Evolutionary conservation across 768 basidiomycete genomes (phyloP).

Genomic region (Gautieria morchelliformis): DNA sequence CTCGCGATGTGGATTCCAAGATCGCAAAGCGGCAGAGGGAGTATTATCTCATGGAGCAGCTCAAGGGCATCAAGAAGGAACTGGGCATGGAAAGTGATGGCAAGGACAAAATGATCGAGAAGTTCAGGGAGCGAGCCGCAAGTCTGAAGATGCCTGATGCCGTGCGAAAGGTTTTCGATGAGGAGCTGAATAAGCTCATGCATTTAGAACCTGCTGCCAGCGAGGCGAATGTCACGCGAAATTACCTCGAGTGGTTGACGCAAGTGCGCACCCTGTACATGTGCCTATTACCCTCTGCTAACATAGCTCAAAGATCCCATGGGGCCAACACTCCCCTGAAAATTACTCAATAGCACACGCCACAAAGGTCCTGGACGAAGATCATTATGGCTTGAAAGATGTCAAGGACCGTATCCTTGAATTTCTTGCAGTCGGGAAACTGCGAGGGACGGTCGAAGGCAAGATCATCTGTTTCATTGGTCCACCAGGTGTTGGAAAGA

Average conservation of each 20-base stretch:
- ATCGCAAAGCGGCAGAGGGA: slow-evolving; percentile 91
- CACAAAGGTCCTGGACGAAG: slow-evolving; percentile 77
- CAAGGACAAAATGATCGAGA: slow-evolving; percentile 89
- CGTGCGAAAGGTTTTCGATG: slow-evolving; percentile 91
- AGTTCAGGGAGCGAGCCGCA: slow-evolving; percentile 80
- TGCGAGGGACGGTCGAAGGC: slow-evolving; percentile 89
- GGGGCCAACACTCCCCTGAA: slow-evolving; percentile 91
- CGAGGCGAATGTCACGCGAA: slow-evolving; percentile 89
- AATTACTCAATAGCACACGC: slow-evolving; percentile 86
- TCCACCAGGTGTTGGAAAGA: slow-evolving; percentile 97
- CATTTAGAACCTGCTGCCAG: slow-evolving; percentile 85
- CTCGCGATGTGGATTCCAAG: slow-evolving; percentile 87
- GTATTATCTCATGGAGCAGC: slow-evolving; percentile 94
- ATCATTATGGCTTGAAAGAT: slow-evolving; percentile 88
- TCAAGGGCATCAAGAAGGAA: slow-evolving; percentile 94
- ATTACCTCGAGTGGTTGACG: slow-evolving; percentile 90
- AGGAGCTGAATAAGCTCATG: slow-evolving; percentile 85
- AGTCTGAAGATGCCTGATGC: slow-evolving; percentile 79
- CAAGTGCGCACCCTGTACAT: slow-evolving; percentile 35
- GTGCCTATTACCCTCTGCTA: slow-evolving; percentile 12
- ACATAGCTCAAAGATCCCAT: slow-evolving; percentile 63
- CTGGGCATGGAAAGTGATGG: slow-evolving; percentile 92
- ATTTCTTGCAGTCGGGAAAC: slow-evolving; percentile 91
- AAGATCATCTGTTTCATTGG: slow-evolving; percentile 97
- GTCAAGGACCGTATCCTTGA: slow-evolving; percentile 92